Evolutionary conservation across 2,329 filamentous ascomycete species (phyloP).

Genomic region (Fusarium sambucinum): DNA sequence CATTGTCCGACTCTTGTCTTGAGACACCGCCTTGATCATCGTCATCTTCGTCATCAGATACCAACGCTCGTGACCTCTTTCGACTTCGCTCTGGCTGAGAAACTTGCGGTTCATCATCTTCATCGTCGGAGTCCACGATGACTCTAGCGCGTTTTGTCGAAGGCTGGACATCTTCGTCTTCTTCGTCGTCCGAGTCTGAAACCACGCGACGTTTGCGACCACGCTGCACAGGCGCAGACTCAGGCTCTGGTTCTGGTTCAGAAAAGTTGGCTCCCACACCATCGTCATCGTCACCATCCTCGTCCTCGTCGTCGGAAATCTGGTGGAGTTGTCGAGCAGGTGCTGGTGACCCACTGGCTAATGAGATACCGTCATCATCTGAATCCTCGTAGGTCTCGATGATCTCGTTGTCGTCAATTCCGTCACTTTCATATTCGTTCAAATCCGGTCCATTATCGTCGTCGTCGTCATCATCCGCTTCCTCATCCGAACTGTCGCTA

Average conservation of each 20-base stretch:
- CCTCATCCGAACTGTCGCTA: constrained; percentile 28
- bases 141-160: constrained; percentile 45
- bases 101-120: constrained; percentile 29
- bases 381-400: constrained; percentile 44
- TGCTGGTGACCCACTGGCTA: constrained; percentile 11
- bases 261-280: constrained; percentile 46
- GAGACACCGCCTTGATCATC: constrained; percentile 33
- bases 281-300: constrained; percentile 21
- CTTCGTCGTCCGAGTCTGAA: constrained; percentile 51
- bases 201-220: constrained; percentile 49
- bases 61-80: constrained; percentile 1
- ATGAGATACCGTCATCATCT: constrained; percentile 46
- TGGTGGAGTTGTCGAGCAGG: constrained; percentile 11
- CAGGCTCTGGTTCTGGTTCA: constrained; percentile 48
- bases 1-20: constrained; percentile 4
- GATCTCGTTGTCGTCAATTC: constrained; percentile 54
- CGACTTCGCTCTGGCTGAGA: background rate
- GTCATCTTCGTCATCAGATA: constrained; percentile 38
- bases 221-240: constrained; percentile 21
- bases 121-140: constrained; percentile 41
- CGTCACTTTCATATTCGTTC: constrained; percentile 56
- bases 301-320: constrained; percentile 31
- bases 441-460: constrained; percentile 29
- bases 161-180: constrained; percentile 36
- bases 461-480: constrained; percentile 20